Base-by-base conservation (phyloP, 2,329 filamentous ascomycete species). In the Colletotrichum melonis region DNA sequence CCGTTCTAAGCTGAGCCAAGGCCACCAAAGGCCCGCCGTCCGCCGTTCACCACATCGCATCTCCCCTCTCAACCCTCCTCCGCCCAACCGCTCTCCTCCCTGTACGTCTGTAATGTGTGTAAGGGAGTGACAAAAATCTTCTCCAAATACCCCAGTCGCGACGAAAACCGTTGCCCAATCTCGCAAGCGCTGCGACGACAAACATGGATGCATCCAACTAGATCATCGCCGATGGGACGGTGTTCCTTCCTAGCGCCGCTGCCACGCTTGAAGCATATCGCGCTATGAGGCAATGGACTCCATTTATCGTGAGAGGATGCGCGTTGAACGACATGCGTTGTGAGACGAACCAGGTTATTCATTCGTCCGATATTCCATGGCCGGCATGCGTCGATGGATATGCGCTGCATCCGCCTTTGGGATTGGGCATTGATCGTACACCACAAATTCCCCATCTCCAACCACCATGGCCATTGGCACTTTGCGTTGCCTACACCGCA, bases 211-310 rank as follows among this genome's bases (percentile, higher is more conserved):
- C 60, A 58, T 64, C 55, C 70, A 16, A 73, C 66, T 65, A 56
- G 30, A 66, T 66, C 67, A 71, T 73, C 28, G 62, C 71, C 57
- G 71, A 73, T 73, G 71, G 54, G 26, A 64, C 16, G 16, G 42
- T 63, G 54, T 42, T 55, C 42, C 32, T 22, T 32, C 55, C 46
- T 73, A 73, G 70, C 67, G 70, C 55, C 66, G 55, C 60, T 73
- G 55, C 70, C 60, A 65, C 46, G 66, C 70, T 73, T 59, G 55
- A 58, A 70, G 35, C 65, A 24, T 38, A 46, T 55, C 14, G 60
- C 67, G 55, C 67, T 60, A 70, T 62, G 70, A 73, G 70, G 70
- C 70, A 65, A 73, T 65, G 67, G 65, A 62, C 59, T 73, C 67
- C 71, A 71, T 57, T 73, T 52, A 71, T 73, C 62, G 56, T 62